Base-by-base conservation (phyloP, 805 yeast genomes). In the Yamadazyma paraphyllophila region DNA sequence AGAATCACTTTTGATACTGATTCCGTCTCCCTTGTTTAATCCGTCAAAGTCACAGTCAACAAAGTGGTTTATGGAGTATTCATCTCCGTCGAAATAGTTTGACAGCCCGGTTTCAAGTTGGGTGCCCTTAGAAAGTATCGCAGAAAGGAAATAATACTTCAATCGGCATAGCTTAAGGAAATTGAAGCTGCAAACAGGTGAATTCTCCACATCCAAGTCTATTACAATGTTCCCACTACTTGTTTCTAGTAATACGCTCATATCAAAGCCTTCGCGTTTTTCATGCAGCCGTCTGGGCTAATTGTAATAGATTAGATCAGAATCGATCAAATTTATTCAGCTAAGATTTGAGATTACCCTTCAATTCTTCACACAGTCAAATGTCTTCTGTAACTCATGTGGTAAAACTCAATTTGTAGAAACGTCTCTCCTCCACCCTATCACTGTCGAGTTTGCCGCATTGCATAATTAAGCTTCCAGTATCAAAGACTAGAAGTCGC, bases 151-250 rank as follows among this genome's bases (percentile, higher is more conserved):
- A 62, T 69, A 82, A 60, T 74, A 77, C 45, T 76, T 72, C 32
- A 67, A 52, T 54, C 75, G 69, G 63, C 86, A 80, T 10, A 81
- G 66, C 51, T 79, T 76, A 33, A 82, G 46, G 56, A 82, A 82
- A 54, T 77, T 77, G 44, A 55, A 59, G 27, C 74, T 61, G 33
- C 72, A 73, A 14, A 49, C 51, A 1, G 76, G 76, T 3, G 71
- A 65, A 6, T 57, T 53, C 13, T 39, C 57, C 5, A 53, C 45
- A 39, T 57, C 52, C 13, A 81, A 53, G 50, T 82, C 87, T 8
- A 81, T 58, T 8, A 79, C 82, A 7, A 82, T 36, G 46, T 73
- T 74, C 7, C 66, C 85, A 46, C 45, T 43, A 5, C 64, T 65
- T 1, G 71, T 68, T 49, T 68, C 74, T 11, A 68, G 25, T 2